Evolutionary conservation across 2,329 filamentous ascomycete species (phyloP).

Genomic region (Venturiaceae sp.): DNA sequence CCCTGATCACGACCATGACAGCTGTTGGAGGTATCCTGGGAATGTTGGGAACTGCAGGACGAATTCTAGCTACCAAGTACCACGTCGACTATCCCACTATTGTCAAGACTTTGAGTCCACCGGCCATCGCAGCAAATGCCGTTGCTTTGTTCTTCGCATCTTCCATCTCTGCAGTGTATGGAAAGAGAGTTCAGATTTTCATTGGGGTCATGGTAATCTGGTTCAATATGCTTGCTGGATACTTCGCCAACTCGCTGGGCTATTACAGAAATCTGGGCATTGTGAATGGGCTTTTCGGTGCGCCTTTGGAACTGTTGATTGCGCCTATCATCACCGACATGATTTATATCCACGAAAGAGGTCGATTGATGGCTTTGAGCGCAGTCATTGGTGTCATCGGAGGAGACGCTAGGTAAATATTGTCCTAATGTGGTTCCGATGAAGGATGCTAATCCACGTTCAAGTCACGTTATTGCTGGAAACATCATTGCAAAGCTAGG

Average conservation of each 20-base stretch:
- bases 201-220: slow-evolving; percentile 26
- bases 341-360: slow-evolving; percentile 13
- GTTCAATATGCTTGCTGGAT: slow-evolving; percentile 29
- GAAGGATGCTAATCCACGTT: background rate
- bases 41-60: slow-evolving; percentile 5
- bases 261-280: slow-evolving; percentile 23
- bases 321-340: slow-evolving; percentile 13
- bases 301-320: slow-evolving; percentile 12
- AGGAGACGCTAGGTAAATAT: background rate
- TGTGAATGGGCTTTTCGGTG: slow-evolving; percentile 19
- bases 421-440: background rate
- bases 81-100: slow-evolving; percentile 2
- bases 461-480: slow-evolving; percentile 31
- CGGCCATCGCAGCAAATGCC: background rate
- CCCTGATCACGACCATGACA: slow-evolving; percentile 27
- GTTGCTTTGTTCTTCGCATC: slow-evolving; percentile 6
- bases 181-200: slow-evolving; percentile 27
- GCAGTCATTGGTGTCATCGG: slow-evolving; percentile 5
- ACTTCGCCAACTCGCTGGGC: slow-evolving; percentile 19
- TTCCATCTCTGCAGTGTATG: slow-evolving; percentile 15
- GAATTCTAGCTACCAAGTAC: slow-evolving; percentile 3
- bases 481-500: slow-evolving; percentile 27
- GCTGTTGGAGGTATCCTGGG: background rate
- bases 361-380: slow-evolving; percentile 4
- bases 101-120: background rate